phyloP scores from a whole-genome alignment of 768 basidiomycete genomes.

The Steccherinum ochraceum region DNA sequence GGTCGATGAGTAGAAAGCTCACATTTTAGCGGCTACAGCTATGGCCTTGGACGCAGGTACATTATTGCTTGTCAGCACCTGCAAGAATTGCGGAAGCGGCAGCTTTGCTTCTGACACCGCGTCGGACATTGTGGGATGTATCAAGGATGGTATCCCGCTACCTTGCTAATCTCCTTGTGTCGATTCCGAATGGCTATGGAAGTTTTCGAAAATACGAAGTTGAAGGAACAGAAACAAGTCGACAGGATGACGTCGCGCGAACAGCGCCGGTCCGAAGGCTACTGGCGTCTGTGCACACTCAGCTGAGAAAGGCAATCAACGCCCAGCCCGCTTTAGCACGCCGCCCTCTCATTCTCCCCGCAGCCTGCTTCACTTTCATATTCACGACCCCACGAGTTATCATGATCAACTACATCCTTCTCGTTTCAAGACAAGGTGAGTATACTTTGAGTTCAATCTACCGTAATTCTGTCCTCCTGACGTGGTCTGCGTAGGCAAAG shows the following conservation, averaged over 20 bases:
- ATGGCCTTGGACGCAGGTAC: conserved; percentile 64
- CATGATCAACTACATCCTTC: conserved; percentile 91
- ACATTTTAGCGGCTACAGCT: conserved; percentile 66
- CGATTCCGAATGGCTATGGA: not conserved
- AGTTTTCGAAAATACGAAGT: not conserved
- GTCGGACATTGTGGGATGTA: not conserved
- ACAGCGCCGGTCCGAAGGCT: not conserved
- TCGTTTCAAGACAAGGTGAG: conserved; percentile 85
- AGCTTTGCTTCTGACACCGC: conserved; percentile 32
- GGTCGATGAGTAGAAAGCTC: conserved; percentile 14
- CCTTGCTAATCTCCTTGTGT: not conserved
- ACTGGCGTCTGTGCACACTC: too few species aligned
- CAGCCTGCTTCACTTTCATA: too few species aligned
- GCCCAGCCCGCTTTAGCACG: not conserved
- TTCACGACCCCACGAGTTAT: not conserved
- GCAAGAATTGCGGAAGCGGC: conserved; percentile 58
- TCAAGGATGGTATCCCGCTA: not conserved
- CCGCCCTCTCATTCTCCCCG: not conserved
- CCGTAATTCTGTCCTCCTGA: conserved; percentile 17
- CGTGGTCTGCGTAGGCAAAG: conserved; percentile 65
- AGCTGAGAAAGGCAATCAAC: not conserved
- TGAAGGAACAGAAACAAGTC: not conserved
- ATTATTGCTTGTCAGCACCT: conserved; percentile 52
- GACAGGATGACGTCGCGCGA: not conserved
- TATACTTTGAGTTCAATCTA: conserved; percentile 11